Evolutionary conservation across 805 yeast species (phyloP).

Genomic region (Candida loeiensis): DNA sequence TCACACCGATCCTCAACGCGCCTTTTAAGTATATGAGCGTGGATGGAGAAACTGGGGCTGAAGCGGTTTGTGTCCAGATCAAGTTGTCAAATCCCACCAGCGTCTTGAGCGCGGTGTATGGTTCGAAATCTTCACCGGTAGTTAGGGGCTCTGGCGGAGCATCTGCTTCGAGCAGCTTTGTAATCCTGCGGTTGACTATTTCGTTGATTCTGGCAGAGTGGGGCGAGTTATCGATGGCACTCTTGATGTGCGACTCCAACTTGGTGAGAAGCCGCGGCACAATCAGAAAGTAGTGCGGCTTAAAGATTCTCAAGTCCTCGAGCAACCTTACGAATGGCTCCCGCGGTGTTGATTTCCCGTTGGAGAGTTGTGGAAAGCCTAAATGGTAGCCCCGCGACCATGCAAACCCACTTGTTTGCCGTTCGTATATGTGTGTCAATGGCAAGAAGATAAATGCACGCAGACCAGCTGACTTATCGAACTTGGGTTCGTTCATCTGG

Average conservation of each 20-base stretch:
- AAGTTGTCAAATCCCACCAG: slow-evolving; percentile 18
- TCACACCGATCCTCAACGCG: slow-evolving; percentile 35
- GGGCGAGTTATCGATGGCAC: slow-evolving; percentile 3
- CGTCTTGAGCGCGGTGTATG: slow-evolving; percentile 11
- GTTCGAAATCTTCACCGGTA: slow-evolving; percentile 15
- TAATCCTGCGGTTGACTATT: slow-evolving; percentile 11
- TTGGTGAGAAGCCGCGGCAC: slow-evolving; percentile 40
- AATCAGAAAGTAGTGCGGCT: slow-evolving; percentile 28
- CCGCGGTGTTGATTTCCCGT: slow-evolving; percentile 2
- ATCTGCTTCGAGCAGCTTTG: slow-evolving; percentile 9
- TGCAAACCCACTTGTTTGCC: slow-evolving; percentile 43
- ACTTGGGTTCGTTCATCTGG: slow-evolving; percentile 6
- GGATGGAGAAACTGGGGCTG: slow-evolving; percentile 24
- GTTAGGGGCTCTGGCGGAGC: slow-evolving; percentile 11
- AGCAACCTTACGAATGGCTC: slow-evolving; percentile 23
- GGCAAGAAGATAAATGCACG: slow-evolving; percentile 42
- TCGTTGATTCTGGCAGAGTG: slow-evolving; percentile 8
- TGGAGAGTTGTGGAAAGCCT: slow-evolving; percentile 45
- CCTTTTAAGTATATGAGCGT: slow-evolving; percentile 26
- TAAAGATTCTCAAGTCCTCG: slow-evolving; percentile 26
- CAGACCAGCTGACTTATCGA: slow-evolving; percentile 6
- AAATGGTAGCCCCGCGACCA: slow-evolving; percentile 46
- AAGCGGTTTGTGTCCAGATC: slow-evolving; percentile 28
- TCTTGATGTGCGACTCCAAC: slow-evolving; percentile 23
- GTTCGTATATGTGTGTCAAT: slow-evolving; percentile 56